A percentile compares a stretch with the other conserved stretches of the same genome.
phyloP scores from a whole-genome alignment of 176 grass and related monocot genomes.

The Oropetium thomaeum region DNA sequence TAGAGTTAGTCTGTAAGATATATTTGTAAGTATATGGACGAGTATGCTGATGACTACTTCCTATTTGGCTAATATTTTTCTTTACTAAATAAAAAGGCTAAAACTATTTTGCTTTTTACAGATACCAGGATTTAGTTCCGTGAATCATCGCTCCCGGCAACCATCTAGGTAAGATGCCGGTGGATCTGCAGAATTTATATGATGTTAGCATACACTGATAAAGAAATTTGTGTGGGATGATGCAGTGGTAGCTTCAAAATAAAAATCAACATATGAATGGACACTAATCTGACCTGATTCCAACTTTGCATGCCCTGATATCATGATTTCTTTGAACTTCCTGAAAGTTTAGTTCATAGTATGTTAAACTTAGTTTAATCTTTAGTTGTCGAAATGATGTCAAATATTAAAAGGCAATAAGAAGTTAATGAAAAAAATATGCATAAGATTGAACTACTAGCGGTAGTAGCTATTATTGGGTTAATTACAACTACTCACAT shows the following conservation, averaged over 20 bases:
- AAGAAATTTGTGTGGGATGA: not conserved
- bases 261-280: not conserved
- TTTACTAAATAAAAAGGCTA: conserved; percentile 1
- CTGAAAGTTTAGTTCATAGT: not conserved
- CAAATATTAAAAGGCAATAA: not conserved
- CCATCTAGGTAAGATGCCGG: conserved; percentile 46
- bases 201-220: not conserved
- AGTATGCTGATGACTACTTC: conserved; percentile 1
- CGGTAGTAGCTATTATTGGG: not conserved
- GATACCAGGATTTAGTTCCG: conserved; percentile 56
- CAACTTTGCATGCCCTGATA: not conserved
- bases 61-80: conserved; percentile 6
- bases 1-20: not conserved
- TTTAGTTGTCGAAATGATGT: not conserved
- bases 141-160: conserved; percentile 52
- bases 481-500: not conserved
- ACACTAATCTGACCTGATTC: not conserved
- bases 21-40: not conserved
- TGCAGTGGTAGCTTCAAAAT: not conserved
- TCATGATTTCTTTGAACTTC: not conserved
- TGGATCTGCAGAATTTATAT: not conserved
- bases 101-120: conserved; percentile 38
- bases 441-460: not conserved
- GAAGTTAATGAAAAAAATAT: not conserved
- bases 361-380: not conserved